Base-by-base conservation (phyloP, 805 yeast species). In the Sugiyamaella valdiviana region DNA sequence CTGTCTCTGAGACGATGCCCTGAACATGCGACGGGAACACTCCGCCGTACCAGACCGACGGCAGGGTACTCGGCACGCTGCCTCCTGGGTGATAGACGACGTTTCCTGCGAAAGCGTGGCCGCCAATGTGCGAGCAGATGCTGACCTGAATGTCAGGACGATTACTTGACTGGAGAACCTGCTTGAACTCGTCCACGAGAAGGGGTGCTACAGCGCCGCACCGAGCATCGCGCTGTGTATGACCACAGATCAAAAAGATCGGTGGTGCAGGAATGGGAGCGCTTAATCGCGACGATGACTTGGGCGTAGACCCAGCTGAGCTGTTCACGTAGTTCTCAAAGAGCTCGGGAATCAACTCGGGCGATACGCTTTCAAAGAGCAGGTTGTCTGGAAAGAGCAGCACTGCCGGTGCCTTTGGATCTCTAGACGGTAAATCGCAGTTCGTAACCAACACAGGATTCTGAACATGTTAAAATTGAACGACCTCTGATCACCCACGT, bases 71-170 rank as follows among this genome's bases (percentile, higher is more conserved):
- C 53, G 44, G 24, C n/a, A n/a, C n/a, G n/a, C n/a, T n/a, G n/a
- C n/a, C n/a, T 0, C 35, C 39, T 16, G 46, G 53, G 15, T 80
- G 79, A 44, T 76, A 74, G 1, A 85, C 67, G 12, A 87, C 78
- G 58, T 87, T 87, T 0, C 95, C 95, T 1, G 96, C 95, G 64
- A 78, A 87, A 1, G 75, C 85, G 62, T 87, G 96, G 0, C 96
- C 96, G 1, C 95, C 95, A 37, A 87, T 71, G 62, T 87, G 96
- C 10, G 90, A 81, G 0, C 83, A 70, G 5, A 76, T 58, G 0
- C 87, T 89, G 29, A 82, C 69, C 32, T 65, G 63, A 2, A 67
- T 53, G 3, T 69, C 68, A 53, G 51, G 50, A 0, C 66, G 62
- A 36, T 59, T 62, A 1, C 42, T 39, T 1, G 41, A 53, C 6